phyloP scores from a whole-genome alignment of 2,329 filamentous ascomycete genomes.

The Ophiostoma sp. region DNA sequence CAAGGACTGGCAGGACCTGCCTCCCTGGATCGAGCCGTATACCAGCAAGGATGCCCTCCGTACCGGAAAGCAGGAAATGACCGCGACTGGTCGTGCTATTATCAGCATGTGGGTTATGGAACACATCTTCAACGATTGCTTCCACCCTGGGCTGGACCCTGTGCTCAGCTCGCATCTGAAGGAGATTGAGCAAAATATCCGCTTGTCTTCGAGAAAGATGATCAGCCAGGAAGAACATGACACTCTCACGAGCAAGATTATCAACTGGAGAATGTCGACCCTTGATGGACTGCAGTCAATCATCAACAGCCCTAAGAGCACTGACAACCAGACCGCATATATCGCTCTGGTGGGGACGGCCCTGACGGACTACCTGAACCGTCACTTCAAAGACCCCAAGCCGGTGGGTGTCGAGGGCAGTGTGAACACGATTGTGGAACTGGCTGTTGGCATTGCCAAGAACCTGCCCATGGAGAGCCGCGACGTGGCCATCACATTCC shows the following conservation, averaged over 20 bases:
- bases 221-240: constrained; percentile 83
- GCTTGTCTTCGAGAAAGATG: constrained; percentile 66
- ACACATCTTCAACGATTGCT: constrained; percentile 84
- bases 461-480: constrained; percentile 87
- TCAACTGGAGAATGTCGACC: constrained; percentile 90
- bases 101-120: constrained; percentile 88
- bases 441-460: constrained; percentile 77
- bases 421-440: constrained; percentile 85
- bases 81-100: constrained; percentile 80
- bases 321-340: constrained; percentile 62
- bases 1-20: constrained; percentile 83
- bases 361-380: constrained; percentile 63
- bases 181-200: constrained; percentile 80
- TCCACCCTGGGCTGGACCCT: constrained; percentile 81
- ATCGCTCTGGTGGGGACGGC: constrained; percentile 64
- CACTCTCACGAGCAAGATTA: constrained; percentile 77
- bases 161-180: constrained; percentile 74
- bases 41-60: constrained; percentile 81
- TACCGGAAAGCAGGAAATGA: constrained; percentile 96
- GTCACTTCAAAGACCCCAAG: constrained; percentile 69
- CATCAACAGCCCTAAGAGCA: constrained; percentile 60
- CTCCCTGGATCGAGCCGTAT: constrained; percentile 70
- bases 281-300: constrained; percentile 78
- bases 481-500: constrained; percentile 83
- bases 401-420: constrained; percentile 80